Base-by-base conservation (phyloP, 2,329 filamentous ascomycete genomes). In the Talaromyces sp. region DNA sequence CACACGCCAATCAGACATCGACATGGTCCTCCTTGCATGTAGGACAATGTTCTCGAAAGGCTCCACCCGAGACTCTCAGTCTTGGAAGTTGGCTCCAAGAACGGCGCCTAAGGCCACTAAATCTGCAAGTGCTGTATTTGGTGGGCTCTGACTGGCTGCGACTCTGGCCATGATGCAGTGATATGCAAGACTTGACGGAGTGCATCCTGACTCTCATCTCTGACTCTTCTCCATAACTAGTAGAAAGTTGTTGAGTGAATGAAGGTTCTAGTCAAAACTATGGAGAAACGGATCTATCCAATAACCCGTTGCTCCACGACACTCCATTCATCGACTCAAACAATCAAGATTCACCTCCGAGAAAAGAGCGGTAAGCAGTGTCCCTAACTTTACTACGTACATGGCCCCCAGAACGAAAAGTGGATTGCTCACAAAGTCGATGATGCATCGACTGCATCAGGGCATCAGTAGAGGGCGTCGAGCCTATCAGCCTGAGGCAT, bases 401-500 rank as follows among this genome's bases (percentile, higher is more conserved):
- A 31, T 50, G 47, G 47, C 27, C 27, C 27, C 27, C 27, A 27
- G 33, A 13, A 15, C 9, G 9, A 54, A 35, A 56, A 56, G 50
- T 35, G 50, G 50, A 37, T 37, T 56, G 50, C 50, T 37, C 50
- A 37, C 50, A 56, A 17, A 56, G 33, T 56, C 52, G 52, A 56
- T 56, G 52, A 56, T 56, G 52, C 52, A 56, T 56, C 52, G 52
- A 56, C 52, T 56, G 52, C 33, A 39, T 37, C 33, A 56, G 15
- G 25, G 3, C 19, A 50, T 49, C 19, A 27, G 19, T 49, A 15
- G 45, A 10, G 31, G 50, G 27, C 27, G 27, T 11, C 33, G 31
- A 25, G 50, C 50, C 33, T 56, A 56, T 56, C 52, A 56, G 52
- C 52, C 52, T 56, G 52, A 56, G 52, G 52, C 52, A 56, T 56